These are phyloP conservation scores for Magnolia changhungtana DNA, from an alignment of 164 flowering plant species.

Conservation along the genomic window DNA sequence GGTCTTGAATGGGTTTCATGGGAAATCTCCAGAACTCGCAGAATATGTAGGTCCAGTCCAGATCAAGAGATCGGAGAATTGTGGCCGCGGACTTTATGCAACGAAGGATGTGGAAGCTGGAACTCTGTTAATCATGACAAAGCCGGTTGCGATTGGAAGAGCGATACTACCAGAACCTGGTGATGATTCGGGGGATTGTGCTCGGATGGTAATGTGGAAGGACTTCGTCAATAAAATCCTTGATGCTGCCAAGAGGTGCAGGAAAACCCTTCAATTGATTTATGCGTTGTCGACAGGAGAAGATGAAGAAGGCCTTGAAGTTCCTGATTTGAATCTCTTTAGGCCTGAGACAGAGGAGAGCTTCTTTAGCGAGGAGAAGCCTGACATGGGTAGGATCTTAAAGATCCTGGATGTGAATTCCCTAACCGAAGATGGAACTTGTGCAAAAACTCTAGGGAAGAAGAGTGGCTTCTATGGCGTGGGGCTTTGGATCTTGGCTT, in stretches of 20 bases:
- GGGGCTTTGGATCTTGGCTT: conserved; percentile 78
- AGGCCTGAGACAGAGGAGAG: conserved; percentile 48
- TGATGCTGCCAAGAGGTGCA: conserved; percentile 40
- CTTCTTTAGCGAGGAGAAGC: background rate
- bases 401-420: conserved; percentile 82
- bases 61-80: conserved; percentile 54
- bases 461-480: conserved; percentile 55
- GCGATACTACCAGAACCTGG: conserved; percentile 48
- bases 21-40: conserved; percentile 62
- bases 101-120: conserved; percentile 67
- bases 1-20: conserved; percentile 57
- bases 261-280: conserved; percentile 36
- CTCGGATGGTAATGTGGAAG: conserved; percentile 86
- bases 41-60: conserved; percentile 65
- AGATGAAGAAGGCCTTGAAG: conserved; percentile 52
- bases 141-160: conserved; percentile 71
- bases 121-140: conserved; percentile 59
- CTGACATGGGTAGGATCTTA: conserved; percentile 43
- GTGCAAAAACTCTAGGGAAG: conserved; percentile 62
- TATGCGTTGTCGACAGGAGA: conserved; percentile 49
- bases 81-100: conserved; percentile 69
- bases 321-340: conserved; percentile 58
- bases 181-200: conserved; percentile 43
- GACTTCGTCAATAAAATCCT: conserved; percentile 59
- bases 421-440: conserved; percentile 55